Evolutionary conservation across 768 basidiomycete species (phyloP).

Genomic region (Lactarius trivialis): DNA sequence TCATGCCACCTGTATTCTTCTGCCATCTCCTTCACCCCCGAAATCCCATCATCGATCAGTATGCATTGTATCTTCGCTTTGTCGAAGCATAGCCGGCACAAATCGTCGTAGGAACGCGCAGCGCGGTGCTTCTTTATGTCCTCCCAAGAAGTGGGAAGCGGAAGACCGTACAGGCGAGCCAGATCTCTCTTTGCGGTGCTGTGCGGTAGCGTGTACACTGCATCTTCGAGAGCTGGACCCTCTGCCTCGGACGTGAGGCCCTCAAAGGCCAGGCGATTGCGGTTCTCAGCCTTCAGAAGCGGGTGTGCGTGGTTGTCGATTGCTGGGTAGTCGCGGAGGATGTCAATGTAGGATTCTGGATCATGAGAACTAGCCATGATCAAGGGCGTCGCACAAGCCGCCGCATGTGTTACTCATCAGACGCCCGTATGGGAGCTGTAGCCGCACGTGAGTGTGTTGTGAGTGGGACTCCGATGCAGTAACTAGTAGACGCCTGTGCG

Average conservation of each 20-base stretch:
- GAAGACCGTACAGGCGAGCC: constrained; percentile 40
- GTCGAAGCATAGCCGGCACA: constrained; percentile 52
- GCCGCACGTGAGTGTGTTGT: background rate
- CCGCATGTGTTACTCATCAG: background rate
- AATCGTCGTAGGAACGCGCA: constrained; percentile 42
- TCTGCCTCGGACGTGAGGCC: constrained; percentile 60
- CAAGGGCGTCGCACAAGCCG: too few relatives aligned
- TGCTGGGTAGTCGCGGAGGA: constrained; percentile 37
- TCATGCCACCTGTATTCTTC: constrained; percentile 59
- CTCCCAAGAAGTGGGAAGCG: constrained; percentile 45
- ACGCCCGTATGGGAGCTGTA: background rate
- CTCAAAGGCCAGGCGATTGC: constrained; percentile 49
- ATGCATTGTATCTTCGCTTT: constrained; percentile 58
- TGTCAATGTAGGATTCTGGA: background rate
- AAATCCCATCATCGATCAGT: constrained; percentile 69
- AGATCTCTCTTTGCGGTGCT: constrained; percentile 53
- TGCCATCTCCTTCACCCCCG: constrained; percentile 39
- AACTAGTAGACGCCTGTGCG: background rate
- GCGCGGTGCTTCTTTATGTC: constrained; percentile 45
- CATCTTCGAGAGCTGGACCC: constrained; percentile 46
- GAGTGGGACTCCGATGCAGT: background rate
- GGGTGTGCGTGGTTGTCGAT: constrained; percentile 83
- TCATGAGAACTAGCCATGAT: constrained; percentile 2
- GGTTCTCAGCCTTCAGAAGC: constrained; percentile 43
- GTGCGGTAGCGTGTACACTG: constrained; percentile 51